A percentile compares a stretch with the other conserved stretches of the same genome.
Conservation (phyloP, 1,139 yeast species). For the Arxiozyma telluris region DNA sequence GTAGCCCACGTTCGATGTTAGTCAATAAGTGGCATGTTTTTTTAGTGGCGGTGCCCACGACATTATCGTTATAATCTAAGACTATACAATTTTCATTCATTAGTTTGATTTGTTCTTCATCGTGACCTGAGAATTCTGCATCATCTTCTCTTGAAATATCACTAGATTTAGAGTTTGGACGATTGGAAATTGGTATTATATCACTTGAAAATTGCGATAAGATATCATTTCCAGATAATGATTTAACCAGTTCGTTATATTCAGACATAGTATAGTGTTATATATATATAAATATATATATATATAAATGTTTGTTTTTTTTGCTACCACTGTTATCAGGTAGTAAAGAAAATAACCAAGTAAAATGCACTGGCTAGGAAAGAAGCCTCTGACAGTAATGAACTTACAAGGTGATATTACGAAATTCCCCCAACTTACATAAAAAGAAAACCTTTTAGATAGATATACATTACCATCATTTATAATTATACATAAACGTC, state of each 20-base stretch:
- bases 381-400: too few relatives aligned
- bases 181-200: constrained; percentile 33
- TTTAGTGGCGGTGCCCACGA: constrained; percentile 90
- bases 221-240: constrained; percentile 42
- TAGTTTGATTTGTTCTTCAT: constrained; percentile 82
- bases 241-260: constrained; percentile 47
- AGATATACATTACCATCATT: too few relatives aligned
- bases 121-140: constrained; percentile 60
- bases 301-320: too few relatives aligned
- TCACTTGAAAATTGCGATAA: constrained; percentile 50
- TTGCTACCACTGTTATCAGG: too few relatives aligned
- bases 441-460: too few relatives aligned
- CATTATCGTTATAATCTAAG: constrained; percentile 74
- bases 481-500: too few relatives aligned
- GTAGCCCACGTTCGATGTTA: constrained; percentile 73
- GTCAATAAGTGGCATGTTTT: constrained; percentile 86
- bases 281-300: too few relatives aligned
- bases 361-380: too few relatives aligned
- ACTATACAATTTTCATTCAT: constrained; percentile 97
- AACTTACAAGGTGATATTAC: too few relatives aligned
- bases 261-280: constrained; percentile 5
- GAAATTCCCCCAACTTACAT: too few relatives aligned
- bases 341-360: too few relatives aligned
- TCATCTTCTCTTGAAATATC: constrained; percentile 4
- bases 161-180: constrained; percentile 30